Conservation (phyloP, 2,329 filamentous ascomycete genomes). For the Scytalidium sp. region DNA sequence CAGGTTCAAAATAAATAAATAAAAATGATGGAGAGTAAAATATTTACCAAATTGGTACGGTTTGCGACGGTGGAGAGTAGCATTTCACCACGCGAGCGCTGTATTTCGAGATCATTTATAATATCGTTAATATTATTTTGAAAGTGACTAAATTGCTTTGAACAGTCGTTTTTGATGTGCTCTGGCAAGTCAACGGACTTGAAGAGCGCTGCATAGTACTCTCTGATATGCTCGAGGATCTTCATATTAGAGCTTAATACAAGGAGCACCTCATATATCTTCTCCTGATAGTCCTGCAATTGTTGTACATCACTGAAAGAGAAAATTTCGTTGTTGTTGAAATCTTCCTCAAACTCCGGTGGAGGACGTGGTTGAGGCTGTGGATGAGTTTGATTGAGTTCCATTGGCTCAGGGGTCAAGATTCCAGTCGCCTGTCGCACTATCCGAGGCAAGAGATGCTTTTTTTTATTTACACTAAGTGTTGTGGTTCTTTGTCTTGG, state of each 20-base stretch:
- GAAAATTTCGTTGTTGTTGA: conserved; percentile 12
- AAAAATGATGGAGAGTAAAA: neutral
- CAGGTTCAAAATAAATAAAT: conserved; percentile 7
- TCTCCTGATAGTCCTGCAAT: conserved; percentile 33
- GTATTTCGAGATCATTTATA: conserved; percentile 21
- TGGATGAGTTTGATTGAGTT: neutral
- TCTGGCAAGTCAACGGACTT: too few relatives aligned
- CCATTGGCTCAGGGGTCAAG: neutral
- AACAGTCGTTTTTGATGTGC: conserved; percentile 6
- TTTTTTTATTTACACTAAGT: neutral
- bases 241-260: conserved; percentile 29
- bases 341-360: neutral
- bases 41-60: conserved; percentile 19
- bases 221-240: conserved; percentile 23
- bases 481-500: neutral
- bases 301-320: conserved; percentile 28
- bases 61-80: conserved; percentile 19
- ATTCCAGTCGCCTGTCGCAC: neutral
- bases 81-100: conserved; percentile 18
- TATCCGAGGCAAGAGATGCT: neutral
- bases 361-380: neutral
- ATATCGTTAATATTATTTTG: conserved; percentile 16
- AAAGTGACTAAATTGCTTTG: conserved; percentile 14
- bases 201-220: conserved; percentile 15
- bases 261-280: conserved; percentile 30